A percentile compares a stretch with the other conserved stretches of the same genome.
phyloP scores from a whole-genome alignment of 2,329 filamentous ascomycete species.

The Xylariaceae sp. region DNA sequence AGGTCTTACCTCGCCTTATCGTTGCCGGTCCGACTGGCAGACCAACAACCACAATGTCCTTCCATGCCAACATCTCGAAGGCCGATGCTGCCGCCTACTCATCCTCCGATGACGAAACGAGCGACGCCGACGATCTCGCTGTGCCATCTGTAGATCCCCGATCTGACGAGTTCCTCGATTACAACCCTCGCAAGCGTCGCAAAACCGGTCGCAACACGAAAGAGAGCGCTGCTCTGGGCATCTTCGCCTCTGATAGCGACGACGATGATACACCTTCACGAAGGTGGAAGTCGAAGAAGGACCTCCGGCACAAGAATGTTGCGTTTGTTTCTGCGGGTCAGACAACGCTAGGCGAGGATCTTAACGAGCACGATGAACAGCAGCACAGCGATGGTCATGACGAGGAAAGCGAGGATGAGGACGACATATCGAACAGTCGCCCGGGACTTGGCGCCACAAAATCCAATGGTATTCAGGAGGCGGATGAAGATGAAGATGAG shows the following conservation, averaged over 20 bases:
- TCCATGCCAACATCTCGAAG: conserved; percentile 46
- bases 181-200: conserved; percentile 59
- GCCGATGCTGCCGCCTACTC: conserved; percentile 51
- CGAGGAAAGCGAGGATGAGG: conserved; percentile 35
- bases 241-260: conserved; percentile 65
- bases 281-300: conserved; percentile 52
- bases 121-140: conserved; percentile 43
- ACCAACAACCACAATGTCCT: conserved; percentile 32
- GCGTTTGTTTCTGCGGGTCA: conserved; percentile 54
- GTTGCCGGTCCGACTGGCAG: not conserved
- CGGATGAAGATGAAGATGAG: conserved; percentile 30
- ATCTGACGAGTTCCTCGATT: conserved; percentile 45
- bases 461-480: conserved; percentile 22
- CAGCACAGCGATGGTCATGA: conserved; percentile 21
- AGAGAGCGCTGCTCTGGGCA: conserved; percentile 60
- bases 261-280: conserved; percentile 49
- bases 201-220: conserved; percentile 55
- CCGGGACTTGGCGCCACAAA: conserved; percentile 27
- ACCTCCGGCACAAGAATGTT: conserved; percentile 54
- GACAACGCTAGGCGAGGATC: conserved; percentile 31
- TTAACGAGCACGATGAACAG: conserved; percentile 25
- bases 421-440: conserved; percentile 22
- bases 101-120: conserved; percentile 48
- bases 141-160: conserved; percentile 38
- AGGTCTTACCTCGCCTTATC: not conserved